Conservation (phyloP, 2,329 filamentous ascomycete genomes). For the Shiraia bambusicola region DNA sequence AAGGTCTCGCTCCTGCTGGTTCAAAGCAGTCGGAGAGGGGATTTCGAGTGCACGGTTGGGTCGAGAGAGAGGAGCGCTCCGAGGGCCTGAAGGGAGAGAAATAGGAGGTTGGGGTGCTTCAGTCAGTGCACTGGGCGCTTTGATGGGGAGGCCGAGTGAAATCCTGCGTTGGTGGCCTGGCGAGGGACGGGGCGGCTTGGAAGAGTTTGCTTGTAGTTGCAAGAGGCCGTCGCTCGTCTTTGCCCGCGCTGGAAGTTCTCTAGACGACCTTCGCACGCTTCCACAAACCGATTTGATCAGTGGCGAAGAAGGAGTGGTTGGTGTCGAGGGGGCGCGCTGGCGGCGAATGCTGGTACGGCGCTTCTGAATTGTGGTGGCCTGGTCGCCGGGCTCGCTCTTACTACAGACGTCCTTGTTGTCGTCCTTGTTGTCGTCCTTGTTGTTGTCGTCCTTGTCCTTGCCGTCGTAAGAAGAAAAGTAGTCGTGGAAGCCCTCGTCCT, state of each 20-base stretch:
- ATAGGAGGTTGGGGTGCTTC: conserved; percentile 7
- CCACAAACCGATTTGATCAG: not conserved
- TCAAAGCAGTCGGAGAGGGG: conserved; percentile 3
- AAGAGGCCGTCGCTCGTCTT: conserved; percentile 26
- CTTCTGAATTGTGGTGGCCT: conserved; percentile 9
- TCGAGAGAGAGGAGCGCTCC: not conserved
- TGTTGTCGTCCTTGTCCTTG: conserved; percentile 7
- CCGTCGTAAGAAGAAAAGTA: conserved; percentile 9
- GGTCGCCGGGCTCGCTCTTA: conserved; percentile 10
- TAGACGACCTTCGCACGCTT: conserved; percentile 11
- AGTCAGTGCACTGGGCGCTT: conserved; percentile 5
- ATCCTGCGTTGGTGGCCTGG: conserved; percentile 21
- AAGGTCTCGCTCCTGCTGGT: conserved; percentile 27
- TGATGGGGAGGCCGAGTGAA: conserved; percentile 25
- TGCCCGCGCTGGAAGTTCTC: conserved; percentile 14
- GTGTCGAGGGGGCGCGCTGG: conserved; percentile 16
- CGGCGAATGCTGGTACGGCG: conserved; percentile 13
- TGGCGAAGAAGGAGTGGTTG: conserved; percentile 4
- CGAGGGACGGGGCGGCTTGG: conserved; percentile 11
- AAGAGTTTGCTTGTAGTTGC: conserved; percentile 19
- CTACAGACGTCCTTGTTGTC: conserved; percentile 4
- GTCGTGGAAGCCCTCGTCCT: conserved; percentile 11
- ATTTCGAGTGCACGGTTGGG: conserved; percentile 7
- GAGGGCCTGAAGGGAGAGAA: conserved; percentile 7
- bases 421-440: conserved; percentile 1